phyloP scores from a whole-genome alignment of 768 basidiomycete genomes.

The Tulasnella sp. region DNA sequence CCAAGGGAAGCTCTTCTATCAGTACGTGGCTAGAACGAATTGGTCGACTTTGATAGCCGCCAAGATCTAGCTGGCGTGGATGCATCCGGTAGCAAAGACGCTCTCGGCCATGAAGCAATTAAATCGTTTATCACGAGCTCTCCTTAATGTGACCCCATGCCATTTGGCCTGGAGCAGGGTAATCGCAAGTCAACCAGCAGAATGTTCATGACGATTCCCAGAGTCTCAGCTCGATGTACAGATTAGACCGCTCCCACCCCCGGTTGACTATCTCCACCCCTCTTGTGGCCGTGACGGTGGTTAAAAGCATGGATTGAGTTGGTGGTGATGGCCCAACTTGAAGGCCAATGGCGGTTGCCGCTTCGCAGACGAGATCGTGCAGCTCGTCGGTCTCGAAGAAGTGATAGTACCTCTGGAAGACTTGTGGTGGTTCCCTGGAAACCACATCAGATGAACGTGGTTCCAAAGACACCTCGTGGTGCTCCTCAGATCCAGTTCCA shows the following conservation, averaged over 20 bases:
- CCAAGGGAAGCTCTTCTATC: slow-evolving; percentile 33
- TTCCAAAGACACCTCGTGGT: not conserved
- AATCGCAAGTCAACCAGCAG: too few species aligned
- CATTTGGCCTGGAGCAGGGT: too few species aligned
- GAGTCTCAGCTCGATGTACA: slow-evolving; percentile 63
- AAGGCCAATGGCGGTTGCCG: slow-evolving; percentile 48
- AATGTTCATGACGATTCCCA: slow-evolving; percentile 32
- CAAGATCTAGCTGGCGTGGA: too few species aligned
- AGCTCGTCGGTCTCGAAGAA: slow-evolving; percentile 85
- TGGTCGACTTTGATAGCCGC: too few species aligned
- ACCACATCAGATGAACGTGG: not conserved
- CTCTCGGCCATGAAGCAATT: too few species aligned
- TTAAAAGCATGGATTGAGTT: not conserved
- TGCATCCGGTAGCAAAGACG: too few species aligned
- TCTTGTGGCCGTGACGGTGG: not conserved
- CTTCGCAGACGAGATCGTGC: slow-evolving; percentile 43
- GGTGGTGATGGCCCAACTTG: slow-evolving; percentile 33
- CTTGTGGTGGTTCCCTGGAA: slow-evolving; percentile 27
- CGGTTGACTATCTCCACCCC: slow-evolving; percentile 31
- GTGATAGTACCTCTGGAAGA: slow-evolving; percentile 90
- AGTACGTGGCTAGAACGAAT: not conserved
- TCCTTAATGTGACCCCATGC: too few species aligned
- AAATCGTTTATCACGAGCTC: too few species aligned
- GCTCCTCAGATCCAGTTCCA: not conserved
- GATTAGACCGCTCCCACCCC: slow-evolving; percentile 83